Evolutionary conservation across 192 early-diverging fungal species (phyloP), one percentile per base, ranked within the genome.

Genomic region (Entomortierella beljakovae): DNA sequence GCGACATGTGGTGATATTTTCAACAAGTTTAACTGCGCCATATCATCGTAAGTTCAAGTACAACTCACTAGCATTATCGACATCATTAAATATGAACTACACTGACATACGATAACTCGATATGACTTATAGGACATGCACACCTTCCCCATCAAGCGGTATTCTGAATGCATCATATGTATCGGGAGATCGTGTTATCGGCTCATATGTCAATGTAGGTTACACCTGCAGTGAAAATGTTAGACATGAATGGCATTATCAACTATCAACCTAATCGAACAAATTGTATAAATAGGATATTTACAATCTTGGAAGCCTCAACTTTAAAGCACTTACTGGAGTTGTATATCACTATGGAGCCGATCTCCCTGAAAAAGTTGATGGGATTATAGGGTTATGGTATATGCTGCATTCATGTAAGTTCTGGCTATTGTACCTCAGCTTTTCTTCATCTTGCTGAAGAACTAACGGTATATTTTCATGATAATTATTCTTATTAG

Each of bases 381-480:
- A 79, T 26, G 75, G 75, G 0, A 64, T 79, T 46, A 59, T 70
- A 61, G 75, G 75, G 1, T 57, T 79, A 22, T 70, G 67, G 68
- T 79, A 54, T 57, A 32, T n/a, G 16, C 25, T 42, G 6, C 28
- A 16, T 37, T 16, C n/a, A 16, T 48, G 59, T 70, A 62, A 1
- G 1, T 51, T 38, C 34, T 23, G 20, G 20, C 28, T 40, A 38
- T 13, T 13, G 13, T 55, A 20, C 46, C n/a, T n/a, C 40, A 20
- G 18, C 42, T 42, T 29, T 22, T 6, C 32, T 52, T 20, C 20
- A 4, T n/a, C 11, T 32, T 49, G 7, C 33, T 32, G 0, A 16
- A n/a, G n/a, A n/a, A n/a, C n/a, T n/a, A n/a, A n/a, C n/a, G n/a
- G n/a, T n/a, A n/a, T 38, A 0, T 31, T 16, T 33, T 52, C 3